Percentiles rank a stretch among this genome's conserved stretches.
These are phyloP conservation scores for Mycena albidolilacea DNA, from an alignment of 768 basidiomycete genomes.

Conservation along the genomic window DNA sequence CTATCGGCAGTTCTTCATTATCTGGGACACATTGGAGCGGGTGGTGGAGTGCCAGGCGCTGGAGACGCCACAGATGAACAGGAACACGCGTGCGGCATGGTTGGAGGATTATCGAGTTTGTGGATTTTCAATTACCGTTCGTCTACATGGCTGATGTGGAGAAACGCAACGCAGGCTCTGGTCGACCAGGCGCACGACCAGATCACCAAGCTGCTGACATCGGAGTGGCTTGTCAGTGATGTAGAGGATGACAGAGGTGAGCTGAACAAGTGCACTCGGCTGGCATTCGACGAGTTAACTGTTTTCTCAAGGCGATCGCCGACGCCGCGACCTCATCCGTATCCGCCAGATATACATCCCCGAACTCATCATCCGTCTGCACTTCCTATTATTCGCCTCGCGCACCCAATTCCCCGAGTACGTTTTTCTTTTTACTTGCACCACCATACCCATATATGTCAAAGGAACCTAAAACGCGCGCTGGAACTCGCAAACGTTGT, in stretches of 20 bases:
- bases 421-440: conserved; percentile 44
- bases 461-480: conserved; percentile 82
- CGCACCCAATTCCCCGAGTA: conserved; percentile 76
- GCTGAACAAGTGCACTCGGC: conserved; percentile 35
- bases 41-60: conserved; percentile 74
- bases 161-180: conserved; percentile 60
- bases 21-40: conserved; percentile 77
- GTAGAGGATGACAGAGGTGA: conserved; percentile 59
- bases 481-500: conserved; percentile 87
- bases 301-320: conserved; percentile 60
- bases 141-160: conserved; percentile 9
- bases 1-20: conserved; percentile 83
- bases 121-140: conserved; percentile 16
- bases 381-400: conserved; percentile 78
- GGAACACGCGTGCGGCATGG: conserved; percentile 74
- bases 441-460: neutral
- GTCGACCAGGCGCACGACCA: conserved; percentile 77
- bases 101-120: conserved; percentile 74
- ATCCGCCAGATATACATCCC: conserved; percentile 93
- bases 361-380: conserved; percentile 89
- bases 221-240: conserved; percentile 82
- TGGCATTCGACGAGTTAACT: conserved; percentile 7
- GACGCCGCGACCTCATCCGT: conserved; percentile 78
- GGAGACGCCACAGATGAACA: conserved; percentile 70
- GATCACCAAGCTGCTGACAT: conserved; percentile 79